phyloP scores from a whole-genome alignment of 1,284 basidiomycete species.

The Tilletia caries region DNA sequence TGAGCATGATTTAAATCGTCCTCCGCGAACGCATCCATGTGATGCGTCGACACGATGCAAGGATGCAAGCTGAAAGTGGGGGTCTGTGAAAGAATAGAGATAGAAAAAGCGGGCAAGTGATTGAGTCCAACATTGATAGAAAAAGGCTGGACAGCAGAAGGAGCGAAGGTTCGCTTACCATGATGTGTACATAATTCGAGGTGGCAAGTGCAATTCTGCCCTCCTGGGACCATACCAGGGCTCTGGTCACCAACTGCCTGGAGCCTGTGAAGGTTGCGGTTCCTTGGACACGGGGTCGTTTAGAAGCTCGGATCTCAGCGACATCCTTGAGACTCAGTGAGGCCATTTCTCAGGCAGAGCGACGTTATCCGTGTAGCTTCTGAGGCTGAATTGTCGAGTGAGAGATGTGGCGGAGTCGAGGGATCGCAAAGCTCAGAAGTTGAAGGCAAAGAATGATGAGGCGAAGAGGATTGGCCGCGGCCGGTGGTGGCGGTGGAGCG shows the following conservation, averaged over 20 bases:
- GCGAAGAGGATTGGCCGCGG: too few relatives aligned
- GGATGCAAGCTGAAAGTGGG: constrained; percentile 1
- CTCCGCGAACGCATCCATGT: too few relatives aligned
- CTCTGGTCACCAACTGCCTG: background rate
- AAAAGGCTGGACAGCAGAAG: background rate
- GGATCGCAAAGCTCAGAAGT: too few relatives aligned
- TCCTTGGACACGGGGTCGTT: background rate
- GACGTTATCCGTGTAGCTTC: too few relatives aligned
- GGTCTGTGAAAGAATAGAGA: background rate
- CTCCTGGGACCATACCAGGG: background rate
- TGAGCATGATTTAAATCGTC: too few relatives aligned
- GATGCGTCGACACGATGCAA: background rate
- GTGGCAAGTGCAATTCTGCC: background rate
- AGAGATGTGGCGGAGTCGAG: too few relatives aligned
- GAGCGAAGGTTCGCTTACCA: background rate
- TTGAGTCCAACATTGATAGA: too few relatives aligned
- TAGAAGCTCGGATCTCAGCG: background rate
- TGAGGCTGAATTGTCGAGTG: too few relatives aligned
- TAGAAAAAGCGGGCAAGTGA: background rate
- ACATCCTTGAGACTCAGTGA: background rate
- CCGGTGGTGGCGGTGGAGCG: too few relatives aligned
- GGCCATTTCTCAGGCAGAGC: too few relatives aligned
- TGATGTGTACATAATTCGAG: background rate
- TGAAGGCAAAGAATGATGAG: too few relatives aligned
- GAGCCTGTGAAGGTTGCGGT: background rate